phyloP scores from a whole-genome alignment of 352 stramenopile species.

The Globisporangium megalacanthum region DNA sequence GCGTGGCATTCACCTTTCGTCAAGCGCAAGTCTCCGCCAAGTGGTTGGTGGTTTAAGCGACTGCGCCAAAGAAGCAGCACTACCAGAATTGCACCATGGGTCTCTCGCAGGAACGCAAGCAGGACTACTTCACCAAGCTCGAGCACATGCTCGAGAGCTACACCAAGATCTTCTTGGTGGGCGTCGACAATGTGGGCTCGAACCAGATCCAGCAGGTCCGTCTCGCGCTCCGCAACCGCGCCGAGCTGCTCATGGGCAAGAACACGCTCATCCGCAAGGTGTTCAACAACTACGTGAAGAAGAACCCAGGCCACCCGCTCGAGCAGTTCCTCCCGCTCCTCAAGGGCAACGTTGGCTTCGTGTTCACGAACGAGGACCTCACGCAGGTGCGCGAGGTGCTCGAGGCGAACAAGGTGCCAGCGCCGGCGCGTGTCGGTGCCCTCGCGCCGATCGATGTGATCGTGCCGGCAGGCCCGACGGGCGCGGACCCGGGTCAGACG shows the following conservation, averaged over 20 bases:
- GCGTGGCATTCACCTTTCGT: conserved; percentile 35
- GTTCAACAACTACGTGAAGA: conserved; percentile 95
- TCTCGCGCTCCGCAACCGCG: conserved; percentile 91
- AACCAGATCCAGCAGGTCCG: conserved; percentile 99
- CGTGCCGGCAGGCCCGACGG: conserved; percentile 96
- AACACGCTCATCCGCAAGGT: conserved; percentile 99
- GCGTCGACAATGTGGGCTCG: conserved; percentile 99
- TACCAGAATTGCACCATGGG: conserved; percentile 66
- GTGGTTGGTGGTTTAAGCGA: conserved; percentile 72
- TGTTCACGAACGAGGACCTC: conserved; percentile 99
- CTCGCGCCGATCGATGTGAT: conserved; percentile 96
- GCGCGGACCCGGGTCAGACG: conserved; percentile 99
- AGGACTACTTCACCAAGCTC: conserved; percentile 97
- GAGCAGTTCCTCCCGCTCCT: conserved; percentile 84
- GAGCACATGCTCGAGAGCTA: conserved; percentile 95
- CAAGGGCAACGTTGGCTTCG: conserved; percentile 98
- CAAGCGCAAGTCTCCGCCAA: conserved; percentile 79
- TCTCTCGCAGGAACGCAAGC: conserved; percentile 96
- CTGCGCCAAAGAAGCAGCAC: conserved; percentile 48
- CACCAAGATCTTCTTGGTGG: conserved; percentile 98
- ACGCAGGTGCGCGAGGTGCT: conserved; percentile 87
- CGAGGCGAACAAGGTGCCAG: conserved; percentile 91
- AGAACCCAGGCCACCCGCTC: conserved; percentile 95
- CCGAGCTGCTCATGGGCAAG: conserved; percentile 99
- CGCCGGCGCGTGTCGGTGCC: conserved; percentile 94